A percentile compares a stretch with the other conserved stretches of the same genome.
These are phyloP conservation scores for Curvularia sp. DNA, from an alignment of 2,329 filamentous ascomycete species.

Conservation along the genomic window DNA sequence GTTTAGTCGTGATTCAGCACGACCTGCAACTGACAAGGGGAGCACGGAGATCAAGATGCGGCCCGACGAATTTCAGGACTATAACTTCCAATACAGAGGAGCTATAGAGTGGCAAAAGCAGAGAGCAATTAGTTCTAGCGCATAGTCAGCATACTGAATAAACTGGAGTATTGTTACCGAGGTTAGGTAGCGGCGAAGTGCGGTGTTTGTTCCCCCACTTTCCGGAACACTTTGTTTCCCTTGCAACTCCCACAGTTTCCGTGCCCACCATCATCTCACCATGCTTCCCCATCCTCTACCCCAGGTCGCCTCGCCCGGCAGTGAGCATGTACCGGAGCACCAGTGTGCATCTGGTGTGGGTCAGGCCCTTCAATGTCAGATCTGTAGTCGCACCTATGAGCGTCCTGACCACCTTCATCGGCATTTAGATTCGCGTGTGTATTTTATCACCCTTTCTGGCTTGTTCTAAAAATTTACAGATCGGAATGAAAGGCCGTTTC, in stretches of 20 bases:
- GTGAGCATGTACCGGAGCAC: background rate
- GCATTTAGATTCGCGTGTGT: background rate
- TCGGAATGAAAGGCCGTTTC: background rate
- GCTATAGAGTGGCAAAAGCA: constrained; percentile 43
- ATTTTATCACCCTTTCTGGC: background rate
- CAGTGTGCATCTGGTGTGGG: background rate
- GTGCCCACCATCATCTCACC: background rate
- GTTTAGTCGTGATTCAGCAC: constrained; percentile 54
- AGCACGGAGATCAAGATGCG: constrained; percentile 47
- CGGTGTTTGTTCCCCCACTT: background rate
- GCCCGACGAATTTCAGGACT: constrained; percentile 54
- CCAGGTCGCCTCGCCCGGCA: background rate
- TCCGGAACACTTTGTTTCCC: background rate
- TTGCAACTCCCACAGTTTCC: background rate
- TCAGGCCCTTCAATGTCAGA: background rate
- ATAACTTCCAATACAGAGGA: constrained; percentile 50
- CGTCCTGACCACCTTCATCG: background rate
- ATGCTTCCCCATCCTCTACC: background rate
- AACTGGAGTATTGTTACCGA: background rate
- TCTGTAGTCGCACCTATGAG: background rate
- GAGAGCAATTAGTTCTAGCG: background rate
- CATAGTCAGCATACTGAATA: background rate
- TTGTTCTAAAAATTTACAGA: background rate
- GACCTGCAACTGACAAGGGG: constrained; percentile 47
- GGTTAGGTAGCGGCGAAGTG: background rate